Evolutionary conservation across 2,329 filamentous ascomycete species (phyloP).

Genomic region (Apiospora hydei): DNA sequence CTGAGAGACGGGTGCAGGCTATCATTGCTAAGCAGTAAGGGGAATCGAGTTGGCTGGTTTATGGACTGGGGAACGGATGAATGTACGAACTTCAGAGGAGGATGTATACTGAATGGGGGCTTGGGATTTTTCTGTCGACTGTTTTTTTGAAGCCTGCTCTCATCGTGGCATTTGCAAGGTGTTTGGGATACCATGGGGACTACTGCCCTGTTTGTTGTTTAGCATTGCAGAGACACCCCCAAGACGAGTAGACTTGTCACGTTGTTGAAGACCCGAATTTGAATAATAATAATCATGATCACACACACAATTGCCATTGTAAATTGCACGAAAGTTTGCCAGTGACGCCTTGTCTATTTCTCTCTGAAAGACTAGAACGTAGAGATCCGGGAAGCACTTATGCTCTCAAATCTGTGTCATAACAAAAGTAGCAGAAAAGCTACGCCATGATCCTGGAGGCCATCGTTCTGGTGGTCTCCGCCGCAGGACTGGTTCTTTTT

Average conservation of each 20-base stretch:
- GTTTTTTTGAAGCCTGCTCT: slow-evolving; percentile 16
- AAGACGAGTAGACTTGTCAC: neutral
- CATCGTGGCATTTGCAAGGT: slow-evolving; percentile 7
- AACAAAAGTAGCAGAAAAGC: slow-evolving; percentile 10
- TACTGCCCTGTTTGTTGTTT: slow-evolving; percentile 14
- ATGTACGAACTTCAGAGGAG: neutral
- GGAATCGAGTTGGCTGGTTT: neutral
- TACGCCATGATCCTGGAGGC: slow-evolving; percentile 9
- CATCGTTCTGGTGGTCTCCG: slow-evolving; percentile 18
- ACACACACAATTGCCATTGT: neutral
- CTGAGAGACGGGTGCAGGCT: slow-evolving; percentile 41
- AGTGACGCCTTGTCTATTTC: slow-evolving; percentile 16
- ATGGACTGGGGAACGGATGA: neutral
- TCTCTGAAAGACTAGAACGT: slow-evolving; percentile 20
- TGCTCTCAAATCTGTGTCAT: neutral
- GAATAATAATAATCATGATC: neutral
- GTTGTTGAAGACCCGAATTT: slow-evolving; percentile 1
- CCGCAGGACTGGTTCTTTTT: slow-evolving; percentile 10
- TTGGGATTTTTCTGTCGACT: neutral
- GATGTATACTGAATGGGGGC: neutral
- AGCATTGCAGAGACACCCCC: slow-evolving; percentile 1
- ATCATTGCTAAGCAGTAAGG: slow-evolving; percentile 28
- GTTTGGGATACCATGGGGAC: slow-evolving; percentile 19
- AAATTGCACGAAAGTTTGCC: neutral
- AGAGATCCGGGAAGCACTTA: neutral